Evolutionary conservation across 1,139 yeast species (phyloP), one percentile per base, ranked within the genome.

Genomic region (Kodamaea sp.): DNA sequence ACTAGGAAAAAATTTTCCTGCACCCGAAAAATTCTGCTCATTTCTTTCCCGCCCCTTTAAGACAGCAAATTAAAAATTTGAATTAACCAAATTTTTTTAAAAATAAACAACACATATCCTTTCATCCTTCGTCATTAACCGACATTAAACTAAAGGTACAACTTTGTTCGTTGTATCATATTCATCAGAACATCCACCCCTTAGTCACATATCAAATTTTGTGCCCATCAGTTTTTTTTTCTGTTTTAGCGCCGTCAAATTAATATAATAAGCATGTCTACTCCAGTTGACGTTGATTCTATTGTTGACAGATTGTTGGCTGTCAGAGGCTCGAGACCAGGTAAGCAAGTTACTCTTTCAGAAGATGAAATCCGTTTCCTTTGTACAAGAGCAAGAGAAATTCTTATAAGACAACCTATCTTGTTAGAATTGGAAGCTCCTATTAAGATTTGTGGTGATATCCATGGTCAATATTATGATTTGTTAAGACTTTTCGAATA

Each of bases 251-350:
- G 20, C 20, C 20, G 20, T 15, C 20, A 15, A 35, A 29, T 8
- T 11, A 10, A 31, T 11, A 29, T 23, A 28, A 29, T 33, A 23
- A 26, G 6, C 29, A 41, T 42, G 46, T 31, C 44, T 28, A 33
- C 44, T 10, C 40, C 37, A 66, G 96, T 95, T 41, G 97, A 92
- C 63, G 86, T 92, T 60, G 98, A 92, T 65, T 88, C 96, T 57
- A 90, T 92, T 58, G 94, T 92, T 64, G 97, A 92, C 70, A 82
- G 97, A 75, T 79, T 92, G 59, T 75, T 92, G 55, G 98, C 92
- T 65, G 98, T 92, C 39, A 82, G 98, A 67, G 98, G 98, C 48
- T 87, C 96, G 47, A 83, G 97, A 65, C 98, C 98, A 22, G 98
- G 98, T 35, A 90, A 88, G 64, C 97, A 89, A 63, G 98, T 92